Percentiles rank a stretch among this genome's conserved stretches.
These are phyloP conservation scores for Leccinum barrowsii DNA, from an alignment of 768 basidiomycete genomes.

Conservation along the genomic window DNA sequence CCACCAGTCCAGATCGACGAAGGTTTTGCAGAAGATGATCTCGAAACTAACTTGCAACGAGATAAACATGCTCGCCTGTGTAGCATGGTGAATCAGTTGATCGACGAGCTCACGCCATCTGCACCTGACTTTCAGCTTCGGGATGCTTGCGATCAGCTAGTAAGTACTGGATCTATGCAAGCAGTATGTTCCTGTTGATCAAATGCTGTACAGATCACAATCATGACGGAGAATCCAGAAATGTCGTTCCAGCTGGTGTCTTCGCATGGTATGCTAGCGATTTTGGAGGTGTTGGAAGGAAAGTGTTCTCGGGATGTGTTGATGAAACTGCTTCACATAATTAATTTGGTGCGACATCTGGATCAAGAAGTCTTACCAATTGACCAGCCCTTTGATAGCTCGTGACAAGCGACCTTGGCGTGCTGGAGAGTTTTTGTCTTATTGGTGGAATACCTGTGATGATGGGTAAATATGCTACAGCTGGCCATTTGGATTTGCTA, in stretches of 20 bases:
- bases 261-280: slow-evolving; percentile 92
- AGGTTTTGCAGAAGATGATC: slow-evolving; percentile 86
- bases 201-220: slow-evolving; percentile 51
- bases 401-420: slow-evolving; percentile 71
- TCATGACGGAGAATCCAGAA: slow-evolving; percentile 77
- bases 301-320: slow-evolving; percentile 83
- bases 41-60: slow-evolving; percentile 87
- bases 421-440: slow-evolving; percentile 93
- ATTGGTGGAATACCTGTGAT: slow-evolving; percentile 95
- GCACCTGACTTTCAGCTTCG: slow-evolving; percentile 80
- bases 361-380: neutral
- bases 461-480: slow-evolving; percentile 57
- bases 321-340: slow-evolving; percentile 79
- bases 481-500: neutral
- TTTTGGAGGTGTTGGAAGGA: slow-evolving; percentile 89
- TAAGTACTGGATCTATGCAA: slow-evolving; percentile 33
- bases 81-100: slow-evolving; percentile 74
- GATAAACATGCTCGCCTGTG: slow-evolving; percentile 91
- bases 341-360: slow-evolving; percentile 64
- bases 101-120: slow-evolving; percentile 81
- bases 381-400: slow-evolving; percentile 36
- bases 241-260: slow-evolving; percentile 87
- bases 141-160: slow-evolving; percentile 85
- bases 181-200: neutral
- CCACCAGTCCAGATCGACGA: slow-evolving; percentile 69